These are phyloP conservation scores for Leptographium galeiforme DNA, from an alignment of 2,329 filamentous ascomycete species.

Conservation along the genomic window DNA sequence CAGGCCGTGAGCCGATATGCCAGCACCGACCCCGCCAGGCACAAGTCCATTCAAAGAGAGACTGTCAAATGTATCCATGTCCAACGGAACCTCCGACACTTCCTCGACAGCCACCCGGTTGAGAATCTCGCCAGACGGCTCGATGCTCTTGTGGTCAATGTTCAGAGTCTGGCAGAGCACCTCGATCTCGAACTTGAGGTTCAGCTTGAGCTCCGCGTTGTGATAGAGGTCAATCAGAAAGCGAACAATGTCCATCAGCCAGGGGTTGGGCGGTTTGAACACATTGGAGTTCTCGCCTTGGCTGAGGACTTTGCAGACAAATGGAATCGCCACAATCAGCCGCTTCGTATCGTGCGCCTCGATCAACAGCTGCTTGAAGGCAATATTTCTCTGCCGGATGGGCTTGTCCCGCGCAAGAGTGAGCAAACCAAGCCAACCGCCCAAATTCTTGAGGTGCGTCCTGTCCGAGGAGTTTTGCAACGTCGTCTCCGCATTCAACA, in stretches of 20 bases:
- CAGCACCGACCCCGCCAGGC: slow-evolving; percentile 39
- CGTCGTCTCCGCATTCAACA: slow-evolving; percentile 83
- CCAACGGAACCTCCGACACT: slow-evolving; percentile 44
- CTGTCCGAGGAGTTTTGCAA: slow-evolving; percentile 75
- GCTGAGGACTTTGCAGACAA: slow-evolving; percentile 88
- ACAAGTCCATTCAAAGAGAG: slow-evolving; percentile 64
- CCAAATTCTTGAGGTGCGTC: slow-evolving; percentile 82
- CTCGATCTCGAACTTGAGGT: slow-evolving; percentile 97
- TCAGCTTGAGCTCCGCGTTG: slow-evolving; percentile 83
- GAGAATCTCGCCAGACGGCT: slow-evolving; percentile 75
- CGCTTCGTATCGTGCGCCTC: slow-evolving; percentile 90
- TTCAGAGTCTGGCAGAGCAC: slow-evolving; percentile 87
- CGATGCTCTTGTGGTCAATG: slow-evolving; percentile 83
- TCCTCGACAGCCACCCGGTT: slow-evolving; percentile 57
- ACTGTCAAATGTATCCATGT: slow-evolving; percentile 73
- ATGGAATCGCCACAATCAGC: slow-evolving; percentile 84
- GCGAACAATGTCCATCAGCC: slow-evolving; percentile 91
- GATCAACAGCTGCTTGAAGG: slow-evolving; percentile 88
- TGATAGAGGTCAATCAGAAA: slow-evolving; percentile 89
- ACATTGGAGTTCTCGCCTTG: slow-evolving; percentile 76
- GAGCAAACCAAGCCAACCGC: slow-evolving; percentile 82
- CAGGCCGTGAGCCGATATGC: slow-evolving; percentile 34
- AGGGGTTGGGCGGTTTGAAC: slow-evolving; percentile 90
- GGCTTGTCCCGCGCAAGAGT: slow-evolving; percentile 90
- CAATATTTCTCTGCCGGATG: slow-evolving; percentile 91